Percentiles rank a stretch among this genome's conserved stretches.
Conservation (phyloP, 225 moss, liverwort and hornwort species). For the Antitrichia curtipendula region DNA sequence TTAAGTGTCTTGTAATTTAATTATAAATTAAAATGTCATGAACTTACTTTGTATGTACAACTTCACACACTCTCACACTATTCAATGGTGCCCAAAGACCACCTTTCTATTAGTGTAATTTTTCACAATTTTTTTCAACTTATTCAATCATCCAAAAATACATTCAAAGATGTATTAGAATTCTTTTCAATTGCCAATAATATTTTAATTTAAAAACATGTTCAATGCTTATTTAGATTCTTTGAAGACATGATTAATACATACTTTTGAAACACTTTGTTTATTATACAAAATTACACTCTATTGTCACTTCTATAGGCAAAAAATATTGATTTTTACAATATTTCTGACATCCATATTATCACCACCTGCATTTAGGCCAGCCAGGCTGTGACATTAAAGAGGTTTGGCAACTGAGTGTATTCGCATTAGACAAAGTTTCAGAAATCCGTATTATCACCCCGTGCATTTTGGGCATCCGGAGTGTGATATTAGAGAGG, state of each 20-base stretch:
- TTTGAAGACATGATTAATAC: not conserved
- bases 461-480: not conserved
- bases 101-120: not conserved
- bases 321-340: not conserved
- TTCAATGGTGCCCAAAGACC: too few relatives aligned
- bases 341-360: not conserved
- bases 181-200: not conserved
- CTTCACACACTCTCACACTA: not conserved
- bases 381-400: not conserved
- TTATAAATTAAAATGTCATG: not conserved
- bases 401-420: not conserved
- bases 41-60: not conserved
- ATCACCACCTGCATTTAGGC: not conserved
- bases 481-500: not conserved
- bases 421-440: too few relatives aligned
- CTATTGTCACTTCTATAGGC: not conserved
- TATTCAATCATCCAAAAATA: not conserved
- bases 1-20: not conserved
- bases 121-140: not conserved
- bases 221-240: not conserved
- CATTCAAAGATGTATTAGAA: not conserved
- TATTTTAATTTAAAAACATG: not conserved
- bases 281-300: not conserved
- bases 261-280: not conserved
- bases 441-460: not conserved